Base-by-base conservation (phyloP, 2,329 filamentous ascomycete genomes). In the Alternaria sp. region DNA sequence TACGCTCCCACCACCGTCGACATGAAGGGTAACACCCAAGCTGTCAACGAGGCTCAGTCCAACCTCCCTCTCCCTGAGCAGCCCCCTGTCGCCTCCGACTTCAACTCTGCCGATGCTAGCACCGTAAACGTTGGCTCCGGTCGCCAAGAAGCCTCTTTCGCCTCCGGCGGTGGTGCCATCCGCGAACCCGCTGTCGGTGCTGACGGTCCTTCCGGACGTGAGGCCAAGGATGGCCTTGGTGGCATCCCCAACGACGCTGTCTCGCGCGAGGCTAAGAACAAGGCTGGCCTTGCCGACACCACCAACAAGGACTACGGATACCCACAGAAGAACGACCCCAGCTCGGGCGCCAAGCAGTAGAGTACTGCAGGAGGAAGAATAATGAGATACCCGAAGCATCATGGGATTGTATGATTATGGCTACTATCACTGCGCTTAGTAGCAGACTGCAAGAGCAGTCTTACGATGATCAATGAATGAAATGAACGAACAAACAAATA, bases 41-140 rank as follows among this genome's bases (percentile, higher is more conserved):
- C 90, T 79, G 90, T 94, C 76, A 87, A 89, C 56, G 81, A 91
- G 79, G 85, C 85, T 74, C 86, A 90, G 81, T 82, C 89, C 79
- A 93, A 93, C 81, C 89, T 96, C 30, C 91, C 91, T 55, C 87
- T 94, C 54, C 93, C 92, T 17, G 91, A 95, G 3, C 85, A 94
- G 69, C 92, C 92, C 21, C 91, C 91, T 1, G 83, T 81, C n/a
- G 82, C 88, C n/a, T 91, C 91, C 6, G 92, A 96, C 84, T 93
- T 89, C 86, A 89, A 94, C 78, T 92, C 90, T 0, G 84, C 86
- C 54, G 91, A 95, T 73, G 85, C 85, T 30, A 82, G 87, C 66
- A 92, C 83, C 59, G 89, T 92, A 75, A 91, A 92, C 75, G 88
- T 92, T 51, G 90, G 90, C 67, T 87, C 89, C 36, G 90, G 90